phyloP scores from a whole-genome alignment of 2,329 filamentous ascomycete species.

The Venturia oleaginea region DNA sequence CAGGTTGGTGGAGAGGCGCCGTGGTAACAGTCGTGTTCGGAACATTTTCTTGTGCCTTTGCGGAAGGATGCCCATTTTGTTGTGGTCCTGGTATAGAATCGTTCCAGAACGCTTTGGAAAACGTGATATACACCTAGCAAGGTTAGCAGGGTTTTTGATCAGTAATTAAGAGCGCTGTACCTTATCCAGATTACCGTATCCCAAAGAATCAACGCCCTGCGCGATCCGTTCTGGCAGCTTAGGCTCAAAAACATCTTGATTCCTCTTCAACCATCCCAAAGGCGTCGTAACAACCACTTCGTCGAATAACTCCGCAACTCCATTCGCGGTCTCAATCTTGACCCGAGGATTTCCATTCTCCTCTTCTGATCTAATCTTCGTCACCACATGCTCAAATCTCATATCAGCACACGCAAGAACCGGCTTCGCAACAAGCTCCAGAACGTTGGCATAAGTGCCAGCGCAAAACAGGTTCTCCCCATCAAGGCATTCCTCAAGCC shows the following conservation, averaged over 20 bases:
- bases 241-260: conserved; percentile 47
- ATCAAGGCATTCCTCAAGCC: conserved; percentile 70
- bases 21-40: conserved; percentile 13
- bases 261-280: conserved; percentile 58
- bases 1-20: background rate
- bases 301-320: conserved; percentile 44
- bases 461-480: conserved; percentile 57
- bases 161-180: conserved; percentile 19
- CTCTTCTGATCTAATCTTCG: conserved; percentile 28
- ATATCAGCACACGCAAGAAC: conserved; percentile 48
- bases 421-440: conserved; percentile 50
- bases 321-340: conserved; percentile 33
- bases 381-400: conserved; percentile 39
- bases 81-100: background rate
- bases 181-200: conserved; percentile 66
- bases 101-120: conserved; percentile 69
- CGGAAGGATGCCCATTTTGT: background rate
- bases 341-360: conserved; percentile 14
- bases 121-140: conserved; percentile 42
- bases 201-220: conserved; percentile 53
- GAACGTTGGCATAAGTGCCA: conserved; percentile 50
- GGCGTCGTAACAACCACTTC: conserved; percentile 60
- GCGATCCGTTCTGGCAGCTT: conserved; percentile 45
- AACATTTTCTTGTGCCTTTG: background rate
- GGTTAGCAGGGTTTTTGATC: conserved; percentile 25